Evolutionary conservation across 192 early-diverging fungal genomes (phyloP), one percentile per base, ranked within the genome.

Genomic region (Backusella mclennaniae): DNA sequence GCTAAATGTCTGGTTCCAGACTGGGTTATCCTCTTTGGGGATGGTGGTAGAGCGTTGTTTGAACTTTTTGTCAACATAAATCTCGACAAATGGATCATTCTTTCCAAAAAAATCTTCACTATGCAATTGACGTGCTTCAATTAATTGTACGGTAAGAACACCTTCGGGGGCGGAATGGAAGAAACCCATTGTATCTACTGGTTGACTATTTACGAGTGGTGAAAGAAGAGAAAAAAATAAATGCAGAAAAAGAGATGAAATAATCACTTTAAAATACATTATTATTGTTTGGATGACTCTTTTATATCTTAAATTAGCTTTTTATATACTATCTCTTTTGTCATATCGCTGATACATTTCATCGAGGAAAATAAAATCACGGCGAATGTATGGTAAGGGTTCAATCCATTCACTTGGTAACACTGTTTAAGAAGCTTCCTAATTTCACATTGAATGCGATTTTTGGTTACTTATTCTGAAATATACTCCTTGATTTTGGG

Each of bases 1-100:
- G 23, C 68, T 75, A 38, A 79, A 79, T 21, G 73, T 69, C 53
- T 70, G 44, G 53, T 79, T 79, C 63, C 56, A 80, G n/a, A 80
- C 79, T 6, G 79, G 79, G 35, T 73, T 42, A 19, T 76, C 71
- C 38, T 75, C 76, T 21, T 67, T 71, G 38, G 31, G 36, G 15
- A 76, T 23, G 4, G 17, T 35, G 26, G 39, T 59, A 19, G 79
- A 73, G 14, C 71, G 66, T 29, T 80, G 79, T 23, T 77, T 80
- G 44, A 74, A 76, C 0, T 80, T 41, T 6, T 66, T 49, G 46
- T 80, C 75, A 3, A 80, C 7, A 71, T 76, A 80, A 42, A 80
- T 23, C 49, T 79, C 78, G 36, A 79, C 73, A 69, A 38, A 79
- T 17, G 78, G 66, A 59, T 80, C 79, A 71, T 73, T 70, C 5